Percentiles rank a stretch among this genome's conserved stretches.
Evolutionary conservation across 352 stramenopile species (phyloP).

Genomic region (Phytophthora kernoviae): DNA sequence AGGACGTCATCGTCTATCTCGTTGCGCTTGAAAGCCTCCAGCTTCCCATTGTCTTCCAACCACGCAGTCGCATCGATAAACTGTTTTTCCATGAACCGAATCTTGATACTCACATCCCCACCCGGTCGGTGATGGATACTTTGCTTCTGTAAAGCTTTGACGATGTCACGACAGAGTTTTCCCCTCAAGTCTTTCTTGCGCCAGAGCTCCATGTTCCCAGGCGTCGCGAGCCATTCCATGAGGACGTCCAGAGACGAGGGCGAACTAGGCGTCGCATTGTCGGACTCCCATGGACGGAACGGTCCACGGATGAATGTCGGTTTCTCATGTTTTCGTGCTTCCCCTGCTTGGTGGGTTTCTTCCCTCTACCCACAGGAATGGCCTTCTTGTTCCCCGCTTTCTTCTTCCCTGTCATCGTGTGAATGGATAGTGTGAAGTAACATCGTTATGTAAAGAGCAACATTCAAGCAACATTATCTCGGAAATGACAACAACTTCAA

Average conservation of each 20-base stretch:
- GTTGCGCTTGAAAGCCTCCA: conserved; percentile 28
- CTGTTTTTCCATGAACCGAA: conserved; percentile 18
- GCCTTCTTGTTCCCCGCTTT: too few species aligned
- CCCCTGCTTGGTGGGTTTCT: too few species aligned
- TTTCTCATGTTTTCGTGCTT: too few species aligned
- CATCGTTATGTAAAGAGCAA: too few species aligned
- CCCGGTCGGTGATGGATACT: conserved; percentile 19
- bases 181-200: conserved; percentile 15
- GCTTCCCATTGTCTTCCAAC: conserved; percentile 21
- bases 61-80: conserved; percentile 22
- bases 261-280: conserved; percentile 12
- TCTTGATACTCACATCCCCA: conserved; percentile 20
- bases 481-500: too few species aligned
- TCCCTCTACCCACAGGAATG: too few species aligned
- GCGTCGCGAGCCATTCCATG: conserved; percentile 35
- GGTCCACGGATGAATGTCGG: too few species aligned
- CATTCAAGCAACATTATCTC: too few species aligned
- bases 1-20: conserved; percentile 12
- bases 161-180: conserved; percentile 22
- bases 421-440: too few species aligned
- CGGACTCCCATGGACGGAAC: conserved; percentile 18
- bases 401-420: too few species aligned
- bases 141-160: conserved; percentile 14
- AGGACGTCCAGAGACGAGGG: conserved; percentile 31
- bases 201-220: conserved; percentile 42